These are phyloP conservation scores for Musa itinerans DNA, from an alignment of 176 grass and related monocot genomes.

Conservation along the genomic window DNA sequence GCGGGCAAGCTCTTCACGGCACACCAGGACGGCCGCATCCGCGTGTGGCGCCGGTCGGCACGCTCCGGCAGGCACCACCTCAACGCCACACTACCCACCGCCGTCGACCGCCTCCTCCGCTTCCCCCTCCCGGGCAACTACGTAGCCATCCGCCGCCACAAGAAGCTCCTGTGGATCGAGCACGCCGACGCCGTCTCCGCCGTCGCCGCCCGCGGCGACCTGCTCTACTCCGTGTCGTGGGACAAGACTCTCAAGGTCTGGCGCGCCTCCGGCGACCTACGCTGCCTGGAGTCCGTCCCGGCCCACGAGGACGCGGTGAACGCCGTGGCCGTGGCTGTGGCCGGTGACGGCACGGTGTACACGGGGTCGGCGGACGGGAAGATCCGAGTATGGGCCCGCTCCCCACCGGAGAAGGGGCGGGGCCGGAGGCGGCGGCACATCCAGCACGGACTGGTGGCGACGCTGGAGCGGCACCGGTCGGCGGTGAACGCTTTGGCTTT, in stretches of 20 bases:
- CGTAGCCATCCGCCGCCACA: constrained; percentile 55
- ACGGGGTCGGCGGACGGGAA: constrained; percentile 68
- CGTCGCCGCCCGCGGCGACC: constrained; percentile 34
- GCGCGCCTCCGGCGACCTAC: constrained; percentile 44
- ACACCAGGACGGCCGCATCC: constrained; percentile 66
- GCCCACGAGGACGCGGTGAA: constrained; percentile 93
- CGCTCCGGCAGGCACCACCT: constrained; percentile 33
- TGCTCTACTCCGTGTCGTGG: constrained; percentile 89
- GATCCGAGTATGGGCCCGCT: constrained; percentile 50
- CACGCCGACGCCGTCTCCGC: constrained; percentile 64
- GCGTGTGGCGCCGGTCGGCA: constrained; percentile 55
- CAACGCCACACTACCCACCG: constrained; percentile 53
- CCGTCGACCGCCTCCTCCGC: constrained; percentile 53
- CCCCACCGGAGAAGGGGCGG: neutral
- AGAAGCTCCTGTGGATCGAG: constrained; percentile 67
- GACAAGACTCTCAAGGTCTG: constrained; percentile 90
- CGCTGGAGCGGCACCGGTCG: constrained; percentile 51
- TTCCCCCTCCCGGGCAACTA: constrained; percentile 79
- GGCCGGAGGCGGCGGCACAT: constrained; percentile 8
- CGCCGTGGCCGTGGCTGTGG: constrained; percentile 55
- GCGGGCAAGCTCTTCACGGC: constrained; percentile 41
- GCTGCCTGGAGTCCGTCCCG: constrained; percentile 61
- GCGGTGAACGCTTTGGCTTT: constrained; percentile 79
- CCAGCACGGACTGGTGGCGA: constrained; percentile 41
- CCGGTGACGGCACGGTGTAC: constrained; percentile 63